Evolutionary conservation across 306 rosid genomes (phyloP).

Genomic region (Hippophae gyantsensis): DNA sequence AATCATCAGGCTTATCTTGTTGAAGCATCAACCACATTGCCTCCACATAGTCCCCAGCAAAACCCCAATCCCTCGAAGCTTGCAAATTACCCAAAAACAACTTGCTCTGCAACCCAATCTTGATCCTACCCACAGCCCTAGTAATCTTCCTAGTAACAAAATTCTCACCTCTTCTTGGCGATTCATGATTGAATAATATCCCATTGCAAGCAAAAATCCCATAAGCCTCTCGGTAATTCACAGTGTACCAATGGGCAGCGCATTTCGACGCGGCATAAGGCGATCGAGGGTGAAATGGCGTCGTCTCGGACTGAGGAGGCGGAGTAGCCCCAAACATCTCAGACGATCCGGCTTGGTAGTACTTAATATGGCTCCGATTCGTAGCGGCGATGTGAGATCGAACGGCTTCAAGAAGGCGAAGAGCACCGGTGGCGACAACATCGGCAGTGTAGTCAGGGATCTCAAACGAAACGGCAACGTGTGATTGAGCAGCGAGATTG

Average conservation of each 20-base stretch:
- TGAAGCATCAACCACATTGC: constrained; percentile 99
- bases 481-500: constrained; percentile 98
- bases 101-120: constrained; percentile 81
- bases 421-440: constrained; percentile 92
- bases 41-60: constrained; percentile 91
- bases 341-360: constrained; percentile 96
- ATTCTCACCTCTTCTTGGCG: constrained; percentile 88
- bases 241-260: constrained; percentile 99
- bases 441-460: constrained; percentile 98
- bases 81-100: constrained; percentile 71
- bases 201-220: constrained; percentile 89
- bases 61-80: constrained; percentile 96
- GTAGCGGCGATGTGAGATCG: constrained; percentile 77
- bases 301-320: constrained; percentile 74
- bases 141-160: constrained; percentile 93
- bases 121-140: constrained; percentile 88
- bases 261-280: constrained; percentile 92
- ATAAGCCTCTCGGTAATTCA: constrained; percentile 90
- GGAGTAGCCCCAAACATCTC: constrained; percentile 94
- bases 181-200: constrained; percentile 84
- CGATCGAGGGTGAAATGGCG: constrained; percentile 94
- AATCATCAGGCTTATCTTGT: constrained; percentile 88
- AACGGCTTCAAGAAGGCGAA: constrained; percentile 86
- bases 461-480: constrained; percentile 96
- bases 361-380: constrained; percentile 53